Percentiles rank a stretch among this genome's conserved stretches.
phyloP scores from a whole-genome alignment of 2,329 filamentous ascomycete species.

The Alternaria angustiovoidea region DNA sequence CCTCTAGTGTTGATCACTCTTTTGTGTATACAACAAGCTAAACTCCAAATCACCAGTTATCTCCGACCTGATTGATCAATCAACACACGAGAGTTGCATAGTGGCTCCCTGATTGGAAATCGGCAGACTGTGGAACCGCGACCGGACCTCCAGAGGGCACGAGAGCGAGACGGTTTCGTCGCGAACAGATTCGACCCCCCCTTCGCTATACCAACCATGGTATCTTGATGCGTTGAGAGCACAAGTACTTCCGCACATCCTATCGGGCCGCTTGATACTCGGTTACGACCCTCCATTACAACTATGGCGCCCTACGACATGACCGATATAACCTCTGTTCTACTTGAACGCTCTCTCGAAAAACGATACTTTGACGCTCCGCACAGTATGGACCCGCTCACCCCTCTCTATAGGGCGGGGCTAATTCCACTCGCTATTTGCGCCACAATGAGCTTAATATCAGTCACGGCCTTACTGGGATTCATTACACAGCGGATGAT shows the following conservation, averaged over 20 bases:
- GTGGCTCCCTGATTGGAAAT: not conserved
- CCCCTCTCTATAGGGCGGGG: slow-evolving; percentile 46
- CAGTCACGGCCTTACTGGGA: slow-evolving; percentile 53
- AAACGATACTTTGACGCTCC: slow-evolving; percentile 35
- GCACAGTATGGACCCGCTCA: slow-evolving; percentile 45
- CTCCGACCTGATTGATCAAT: slow-evolving; percentile 3
- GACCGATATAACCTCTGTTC: slow-evolving; percentile 16
- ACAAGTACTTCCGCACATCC: slow-evolving; percentile 11
- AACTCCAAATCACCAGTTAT: slow-evolving; percentile 1
- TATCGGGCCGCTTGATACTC: not conserved
- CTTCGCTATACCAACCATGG: slow-evolving; percentile 22
- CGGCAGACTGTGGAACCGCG: slow-evolving; percentile 5
- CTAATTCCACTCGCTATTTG: slow-evolving; percentile 58
- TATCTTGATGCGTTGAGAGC: slow-evolving; percentile 24
- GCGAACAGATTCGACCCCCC: slow-evolving; percentile 2
- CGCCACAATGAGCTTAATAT: slow-evolving; percentile 58
- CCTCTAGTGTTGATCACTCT: slow-evolving; percentile 12
- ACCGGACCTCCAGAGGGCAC: slow-evolving; percentile 9
- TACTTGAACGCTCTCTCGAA: slow-evolving; percentile 20
- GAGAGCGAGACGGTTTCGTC: slow-evolving; percentile 3
- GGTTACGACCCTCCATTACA: not conserved
- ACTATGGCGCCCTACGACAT: slow-evolving; percentile 19
- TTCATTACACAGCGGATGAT: slow-evolving; percentile 63
- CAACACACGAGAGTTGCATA: not conserved
- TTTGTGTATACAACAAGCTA: slow-evolving; percentile 10